phyloP scores from a whole-genome alignment of 2,329 filamentous ascomycete species.

The Arthrobotrys sphaeroides region DNA sequence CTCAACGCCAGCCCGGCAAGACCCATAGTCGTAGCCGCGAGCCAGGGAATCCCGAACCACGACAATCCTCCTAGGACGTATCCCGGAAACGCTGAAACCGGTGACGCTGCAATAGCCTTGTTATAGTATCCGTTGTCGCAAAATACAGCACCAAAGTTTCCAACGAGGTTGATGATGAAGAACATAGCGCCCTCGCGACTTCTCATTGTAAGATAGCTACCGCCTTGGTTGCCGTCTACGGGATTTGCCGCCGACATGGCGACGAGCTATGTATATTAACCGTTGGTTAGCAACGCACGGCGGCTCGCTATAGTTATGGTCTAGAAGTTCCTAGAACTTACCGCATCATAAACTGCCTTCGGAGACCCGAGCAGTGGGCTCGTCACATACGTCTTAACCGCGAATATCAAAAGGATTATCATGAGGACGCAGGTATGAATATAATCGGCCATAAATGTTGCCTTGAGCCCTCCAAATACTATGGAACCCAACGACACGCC shows the following conservation, averaged over 20 bases:
- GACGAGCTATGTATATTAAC: constrained; percentile 64
- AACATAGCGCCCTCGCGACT: constrained; percentile 84
- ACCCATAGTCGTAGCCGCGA: constrained; percentile 87
- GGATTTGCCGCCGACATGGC: constrained; percentile 75
- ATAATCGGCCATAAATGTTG: constrained; percentile 85
- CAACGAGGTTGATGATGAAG: constrained; percentile 89
- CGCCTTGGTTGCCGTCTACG: constrained; percentile 79
- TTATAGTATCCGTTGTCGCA: constrained; percentile 91
- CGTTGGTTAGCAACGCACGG: not conserved
- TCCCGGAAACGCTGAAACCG: constrained; percentile 84
- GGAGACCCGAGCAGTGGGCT: constrained; percentile 78
- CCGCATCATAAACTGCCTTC: constrained; percentile 76
- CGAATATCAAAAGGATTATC: constrained; percentile 84
- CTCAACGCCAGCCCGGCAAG: constrained; percentile 83
- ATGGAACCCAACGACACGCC: constrained; percentile 22
- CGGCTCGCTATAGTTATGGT: no score
- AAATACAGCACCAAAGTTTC: constrained; percentile 77
- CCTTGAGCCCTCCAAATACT: constrained; percentile 60
- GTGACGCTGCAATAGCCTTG: constrained; percentile 88
- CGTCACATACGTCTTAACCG: constrained; percentile 81
- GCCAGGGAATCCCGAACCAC: constrained; percentile 94
- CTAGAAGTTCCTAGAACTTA: not conserved
- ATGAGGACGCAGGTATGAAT: constrained; percentile 83
- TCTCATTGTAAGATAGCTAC: constrained; percentile 87
- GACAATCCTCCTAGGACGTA: constrained; percentile 88